phyloP scores from a whole-genome alignment of 108 stramenopile species.

The Pelagomonas calceolata region DNA sequence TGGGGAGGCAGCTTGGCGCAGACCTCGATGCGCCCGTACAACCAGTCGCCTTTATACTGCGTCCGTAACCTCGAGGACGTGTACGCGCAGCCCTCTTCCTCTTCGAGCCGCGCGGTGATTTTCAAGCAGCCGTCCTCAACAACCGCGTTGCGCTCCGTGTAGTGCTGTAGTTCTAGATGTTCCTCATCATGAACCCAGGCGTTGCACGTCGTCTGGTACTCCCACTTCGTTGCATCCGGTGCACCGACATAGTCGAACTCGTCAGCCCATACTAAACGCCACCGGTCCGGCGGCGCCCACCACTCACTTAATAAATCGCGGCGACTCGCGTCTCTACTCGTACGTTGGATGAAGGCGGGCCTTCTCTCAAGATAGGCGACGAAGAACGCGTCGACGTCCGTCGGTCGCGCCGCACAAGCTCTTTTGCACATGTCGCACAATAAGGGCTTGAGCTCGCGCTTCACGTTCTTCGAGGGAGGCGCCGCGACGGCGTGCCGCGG shows the following conservation, averaged over 20 bases:
- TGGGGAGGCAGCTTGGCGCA: not conserved
- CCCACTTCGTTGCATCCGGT: not conserved
- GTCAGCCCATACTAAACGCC: not conserved
- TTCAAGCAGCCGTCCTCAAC: not conserved
- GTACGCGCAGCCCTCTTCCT: not conserved
- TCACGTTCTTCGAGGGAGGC: too few species aligned
- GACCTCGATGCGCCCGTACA: not conserved
- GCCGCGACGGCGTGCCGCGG: too few species aligned
- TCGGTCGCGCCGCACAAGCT: not conserved
- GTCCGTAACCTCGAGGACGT: not conserved
- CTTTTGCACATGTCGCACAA: not conserved
- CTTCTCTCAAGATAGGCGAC: not conserved
- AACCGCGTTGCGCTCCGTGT: not conserved
- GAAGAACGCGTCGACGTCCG: not conserved
- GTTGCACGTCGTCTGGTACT: not conserved
- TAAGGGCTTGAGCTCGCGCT: not conserved
- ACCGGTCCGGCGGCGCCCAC: not conserved
- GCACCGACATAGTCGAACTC: not conserved
- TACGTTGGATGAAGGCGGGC: not conserved
- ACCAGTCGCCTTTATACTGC: not conserved
- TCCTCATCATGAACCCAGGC: not conserved
- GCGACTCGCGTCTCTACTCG: too few species aligned
- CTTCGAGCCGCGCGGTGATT: not conserved
- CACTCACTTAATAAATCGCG: not conserved
- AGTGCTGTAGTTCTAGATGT: not conserved